These are phyloP conservation scores for Dactylis glomerata DNA, from an alignment of 176 grass and related monocot genomes.

Conservation along the genomic window DNA sequence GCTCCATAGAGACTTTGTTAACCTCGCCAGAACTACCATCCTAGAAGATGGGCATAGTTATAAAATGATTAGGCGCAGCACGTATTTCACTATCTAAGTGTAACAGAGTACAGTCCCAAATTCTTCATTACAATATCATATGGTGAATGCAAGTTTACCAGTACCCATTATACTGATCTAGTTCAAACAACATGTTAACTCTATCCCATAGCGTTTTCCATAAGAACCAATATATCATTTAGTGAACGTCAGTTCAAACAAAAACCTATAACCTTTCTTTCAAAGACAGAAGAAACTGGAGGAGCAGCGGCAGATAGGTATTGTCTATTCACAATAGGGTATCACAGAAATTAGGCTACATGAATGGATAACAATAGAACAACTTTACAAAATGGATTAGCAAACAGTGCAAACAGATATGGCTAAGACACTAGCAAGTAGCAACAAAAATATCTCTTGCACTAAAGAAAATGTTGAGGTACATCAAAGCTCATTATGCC, in stretches of 20 bases:
- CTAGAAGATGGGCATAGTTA: conserved; percentile 32
- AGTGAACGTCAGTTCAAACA: neutral
- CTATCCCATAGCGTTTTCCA: neutral
- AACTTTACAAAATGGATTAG: conserved; percentile 4
- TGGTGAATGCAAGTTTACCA: neutral
- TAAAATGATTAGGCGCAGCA: conserved; percentile 24
- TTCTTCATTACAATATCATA: neutral
- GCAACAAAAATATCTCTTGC: conserved; percentile 16
- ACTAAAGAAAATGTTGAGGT: conserved; percentile 34
- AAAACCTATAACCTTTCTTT: conserved; percentile 5
- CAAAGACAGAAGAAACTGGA: neutral
- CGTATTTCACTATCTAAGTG: conserved; percentile 18
- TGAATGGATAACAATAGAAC: neutral
- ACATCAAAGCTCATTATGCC: conserved; percentile 11
- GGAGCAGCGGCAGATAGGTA: neutral
- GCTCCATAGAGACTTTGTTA: conserved; percentile 87
- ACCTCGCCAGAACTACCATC: conserved; percentile 86
- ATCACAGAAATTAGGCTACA: neutral
- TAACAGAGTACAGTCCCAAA: neutral
- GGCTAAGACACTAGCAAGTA: conserved; percentile 22
- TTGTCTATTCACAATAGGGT: neutral
- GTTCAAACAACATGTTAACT: conserved; percentile 3
- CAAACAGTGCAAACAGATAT: neutral
- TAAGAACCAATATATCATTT: conserved; percentile 11
- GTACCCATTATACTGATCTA: neutral